Conservation (phyloP, 768 basidiomycete species). For the Pleurotus giganteus region DNA sequence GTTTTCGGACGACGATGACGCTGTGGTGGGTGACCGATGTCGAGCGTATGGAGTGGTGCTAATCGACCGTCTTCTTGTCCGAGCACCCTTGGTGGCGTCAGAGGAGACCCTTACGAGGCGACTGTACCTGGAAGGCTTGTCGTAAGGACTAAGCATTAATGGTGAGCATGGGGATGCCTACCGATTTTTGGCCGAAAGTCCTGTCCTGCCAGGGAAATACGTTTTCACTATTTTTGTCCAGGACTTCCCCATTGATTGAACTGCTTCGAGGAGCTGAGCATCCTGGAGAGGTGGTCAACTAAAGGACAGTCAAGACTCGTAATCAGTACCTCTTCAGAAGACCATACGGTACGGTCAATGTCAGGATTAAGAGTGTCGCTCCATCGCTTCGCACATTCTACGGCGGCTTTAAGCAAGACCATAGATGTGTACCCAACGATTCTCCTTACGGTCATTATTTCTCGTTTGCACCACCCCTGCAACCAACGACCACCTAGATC, state of each 20-base stretch:
- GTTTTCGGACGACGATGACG: slow-evolving; percentile 3
- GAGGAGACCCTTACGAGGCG: slow-evolving; percentile 4
- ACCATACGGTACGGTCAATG: slow-evolving; percentile 61
- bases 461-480: slow-evolving; percentile 53
- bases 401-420: slow-evolving; percentile 9
- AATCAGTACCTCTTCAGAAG: slow-evolving; percentile 44
- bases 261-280: slow-evolving; percentile 50
- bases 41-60: not conserved
- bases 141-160: not conserved
- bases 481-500: slow-evolving; percentile 53
- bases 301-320: not conserved
- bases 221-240: slow-evolving; percentile 65
- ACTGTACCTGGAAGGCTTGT: slow-evolving; percentile 1
- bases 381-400: slow-evolving; percentile 64
- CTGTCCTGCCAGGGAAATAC: slow-evolving; percentile 59
- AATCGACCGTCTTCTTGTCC: slow-evolving; percentile 3
- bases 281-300: slow-evolving; percentile 32
- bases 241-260: slow-evolving; percentile 53
- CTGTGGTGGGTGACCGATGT: slow-evolving; percentile 6
- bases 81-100: slow-evolving; percentile 2
- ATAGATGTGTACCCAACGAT: not conserved
- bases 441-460: slow-evolving; percentile 55
- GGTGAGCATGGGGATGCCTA: slow-evolving; percentile 18
- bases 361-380: slow-evolving; percentile 60
- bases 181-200: slow-evolving; percentile 60